These are phyloP conservation scores for Geranium brycei DNA, from an alignment of 345 rosid species.

Conservation along the genomic window DNA sequence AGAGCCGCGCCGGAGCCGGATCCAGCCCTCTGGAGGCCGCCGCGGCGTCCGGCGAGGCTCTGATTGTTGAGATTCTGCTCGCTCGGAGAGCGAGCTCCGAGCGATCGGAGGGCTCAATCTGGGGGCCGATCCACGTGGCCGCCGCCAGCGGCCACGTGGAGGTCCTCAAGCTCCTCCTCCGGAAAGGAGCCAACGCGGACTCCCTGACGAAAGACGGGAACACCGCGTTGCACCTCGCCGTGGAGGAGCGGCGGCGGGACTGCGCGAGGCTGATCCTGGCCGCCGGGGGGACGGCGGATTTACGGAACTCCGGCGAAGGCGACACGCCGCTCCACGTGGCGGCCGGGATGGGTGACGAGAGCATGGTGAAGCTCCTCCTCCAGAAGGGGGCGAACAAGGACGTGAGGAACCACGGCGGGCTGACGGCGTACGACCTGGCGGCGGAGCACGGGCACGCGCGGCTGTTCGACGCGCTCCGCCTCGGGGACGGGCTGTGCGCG, in stretches of 20 bases:
- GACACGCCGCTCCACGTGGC: constrained; percentile 44
- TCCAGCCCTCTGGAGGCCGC: constrained; percentile 45
- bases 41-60: constrained; percentile 32
- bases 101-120: constrained; percentile 26
- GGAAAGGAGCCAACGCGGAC: constrained; percentile 39
- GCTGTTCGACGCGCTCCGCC: constrained; percentile 40
- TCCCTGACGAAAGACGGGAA: constrained; percentile 37
- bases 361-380: constrained; percentile 37
- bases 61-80: constrained; percentile 44
- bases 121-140: constrained; percentile 48
- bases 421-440: constrained; percentile 42
- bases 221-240: constrained; percentile 42
- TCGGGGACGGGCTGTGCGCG: constrained; percentile 38
- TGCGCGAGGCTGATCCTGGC: constrained; percentile 35
- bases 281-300: constrained; percentile 26
- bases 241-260: constrained; percentile 34
- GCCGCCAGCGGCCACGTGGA: constrained; percentile 33
- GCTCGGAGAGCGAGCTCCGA: constrained; percentile 39
- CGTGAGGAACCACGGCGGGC: constrained; percentile 31
- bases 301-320: constrained; percentile 21
- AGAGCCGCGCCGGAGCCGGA: constrained; percentile 21
- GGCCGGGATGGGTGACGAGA: constrained; percentile 43
- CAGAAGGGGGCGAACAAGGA: constrained; percentile 49
- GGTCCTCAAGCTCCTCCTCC: constrained; percentile 34
- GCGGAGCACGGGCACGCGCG: constrained; percentile 37